Evolutionary conservation across 1,139 yeast species (phyloP).

Genomic region (Pichia norvegensis): DNA sequence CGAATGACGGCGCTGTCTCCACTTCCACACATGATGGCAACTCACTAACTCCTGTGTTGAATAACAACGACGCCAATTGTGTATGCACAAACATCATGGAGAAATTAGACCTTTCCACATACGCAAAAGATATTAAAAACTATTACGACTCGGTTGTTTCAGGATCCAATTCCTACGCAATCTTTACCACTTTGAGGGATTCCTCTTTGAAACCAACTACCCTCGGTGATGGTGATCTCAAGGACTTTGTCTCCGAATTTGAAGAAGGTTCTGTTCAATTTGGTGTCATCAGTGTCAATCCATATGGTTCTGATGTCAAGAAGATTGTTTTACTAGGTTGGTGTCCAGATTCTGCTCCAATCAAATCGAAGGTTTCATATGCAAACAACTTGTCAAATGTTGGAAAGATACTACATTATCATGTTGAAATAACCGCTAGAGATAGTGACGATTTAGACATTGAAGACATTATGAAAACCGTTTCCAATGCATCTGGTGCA

Average conservation of each 20-base stretch:
- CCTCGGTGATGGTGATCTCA: slow-evolving; percentile 57
- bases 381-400: slow-evolving; percentile 72
- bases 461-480: slow-evolving; percentile 62
- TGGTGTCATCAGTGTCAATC: slow-evolving; percentile 81
- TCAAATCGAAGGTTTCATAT: slow-evolving; percentile 65
- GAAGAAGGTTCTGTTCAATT: slow-evolving; percentile 86
- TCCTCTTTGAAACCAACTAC: slow-evolving; percentile 52
- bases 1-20: neutral
- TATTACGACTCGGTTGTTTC: slow-evolving; percentile 58
- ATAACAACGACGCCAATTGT: neutral
- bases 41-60: neutral
- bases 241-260: slow-evolving; percentile 73
- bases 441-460: slow-evolving; percentile 84
- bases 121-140: slow-evolving; percentile 53
- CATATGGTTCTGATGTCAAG: slow-evolving; percentile 81
- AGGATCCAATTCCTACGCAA: slow-evolving; percentile 55
- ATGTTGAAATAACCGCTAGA: slow-evolving; percentile 94
- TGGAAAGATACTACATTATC: slow-evolving; percentile 72
- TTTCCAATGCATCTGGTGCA: slow-evolving; percentile 93
- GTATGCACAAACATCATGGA: slow-evolving; percentile 34
- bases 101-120: slow-evolving; percentile 48
- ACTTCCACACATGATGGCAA: neutral
- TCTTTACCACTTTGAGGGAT: slow-evolving; percentile 52
- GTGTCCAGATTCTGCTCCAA: slow-evolving; percentile 86
- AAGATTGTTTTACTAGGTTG: slow-evolving; percentile 85